Conservation (phyloP, 106 monocot genomes). For the Dioscorea zingiberensis region DNA sequence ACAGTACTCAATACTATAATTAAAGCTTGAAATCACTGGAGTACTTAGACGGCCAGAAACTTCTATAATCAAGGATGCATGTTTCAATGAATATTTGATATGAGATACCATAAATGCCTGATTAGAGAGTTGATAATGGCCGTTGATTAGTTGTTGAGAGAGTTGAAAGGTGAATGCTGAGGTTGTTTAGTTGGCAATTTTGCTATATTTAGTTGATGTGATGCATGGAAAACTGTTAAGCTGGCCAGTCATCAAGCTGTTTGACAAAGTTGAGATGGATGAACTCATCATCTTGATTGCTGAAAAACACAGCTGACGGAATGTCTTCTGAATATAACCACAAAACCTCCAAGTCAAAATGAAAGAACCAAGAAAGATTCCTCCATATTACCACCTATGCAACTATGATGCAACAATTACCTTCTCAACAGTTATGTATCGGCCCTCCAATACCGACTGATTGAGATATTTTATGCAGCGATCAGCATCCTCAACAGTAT, state of each 20-base stretch:
- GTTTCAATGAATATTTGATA: constrained; percentile 26
- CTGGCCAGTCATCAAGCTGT: constrained; percentile 82
- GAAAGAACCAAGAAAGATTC: constrained; percentile 4
- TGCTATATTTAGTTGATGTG: constrained; percentile 80
- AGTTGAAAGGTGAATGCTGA: constrained; percentile 71
- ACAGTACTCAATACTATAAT: neutral
- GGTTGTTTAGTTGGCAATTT: constrained; percentile 79
- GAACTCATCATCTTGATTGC: constrained; percentile 83
- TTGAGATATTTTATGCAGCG: constrained; percentile 86
- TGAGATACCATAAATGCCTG: constrained; percentile 64
- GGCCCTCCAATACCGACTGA: constrained; percentile 75
- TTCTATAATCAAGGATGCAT: constrained; percentile 19
- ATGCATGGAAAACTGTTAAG: constrained; percentile 62
- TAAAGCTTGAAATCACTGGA: neutral
- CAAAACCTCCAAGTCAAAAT: constrained; percentile 67
- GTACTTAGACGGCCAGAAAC: neutral
- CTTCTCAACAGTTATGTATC: constrained; percentile 89
- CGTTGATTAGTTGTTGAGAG: constrained; percentile 78
- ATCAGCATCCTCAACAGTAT: constrained; percentile 65
- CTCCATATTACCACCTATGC: neutral
- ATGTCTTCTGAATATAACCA: constrained; percentile 81
- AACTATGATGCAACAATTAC: constrained; percentile 20
- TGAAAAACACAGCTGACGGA: constrained; percentile 77
- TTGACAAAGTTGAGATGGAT: constrained; percentile 68
- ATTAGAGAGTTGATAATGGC: constrained; percentile 59